Evolutionary conservation across 1,139 yeast species (phyloP).

Genomic region (Lodderomyces theae): DNA sequence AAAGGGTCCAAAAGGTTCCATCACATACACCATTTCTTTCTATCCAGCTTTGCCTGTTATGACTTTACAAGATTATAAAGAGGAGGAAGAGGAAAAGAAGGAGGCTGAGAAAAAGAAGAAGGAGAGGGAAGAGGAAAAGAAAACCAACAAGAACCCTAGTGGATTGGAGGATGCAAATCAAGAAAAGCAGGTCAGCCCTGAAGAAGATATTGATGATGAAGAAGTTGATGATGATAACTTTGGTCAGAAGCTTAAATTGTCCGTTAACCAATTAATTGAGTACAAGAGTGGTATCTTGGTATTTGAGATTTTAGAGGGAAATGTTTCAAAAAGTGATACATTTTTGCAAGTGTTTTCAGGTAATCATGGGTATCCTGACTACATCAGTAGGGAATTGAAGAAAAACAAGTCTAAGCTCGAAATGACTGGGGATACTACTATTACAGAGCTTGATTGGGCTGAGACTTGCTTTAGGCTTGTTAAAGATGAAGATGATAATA

Average conservation of each 20-base stretch:
- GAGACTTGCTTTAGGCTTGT: constrained; percentile 59
- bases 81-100: constrained; percentile 42
- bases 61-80: constrained; percentile 69
- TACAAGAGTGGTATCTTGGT: constrained; percentile 77
- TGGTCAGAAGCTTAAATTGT: constrained; percentile 50
- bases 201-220: constrained; percentile 34
- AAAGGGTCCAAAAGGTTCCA: constrained; percentile 78
- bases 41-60: constrained; percentile 78
- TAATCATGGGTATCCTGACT: constrained; percentile 63
- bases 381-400: constrained; percentile 47
- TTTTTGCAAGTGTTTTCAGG: constrained; percentile 77
- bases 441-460: constrained; percentile 79
- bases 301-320: constrained; percentile 60
- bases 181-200: constrained; percentile 17
- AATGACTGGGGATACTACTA: constrained; percentile 66
- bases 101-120: constrained; percentile 29
- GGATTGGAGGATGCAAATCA: constrained; percentile 18
- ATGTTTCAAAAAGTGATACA: constrained; percentile 49
- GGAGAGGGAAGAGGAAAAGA: constrained; percentile 27
- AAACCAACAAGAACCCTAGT: constrained; percentile 12
- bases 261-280: constrained; percentile 59
- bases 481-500: constrained; percentile 49
- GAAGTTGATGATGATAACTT: constrained; percentile 36
- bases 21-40: constrained; percentile 72
- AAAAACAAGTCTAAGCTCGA: constrained; percentile 44